Conservation (phyloP, 1,284 basidiomycete species). For the Schizopora paradoxa region DNA sequence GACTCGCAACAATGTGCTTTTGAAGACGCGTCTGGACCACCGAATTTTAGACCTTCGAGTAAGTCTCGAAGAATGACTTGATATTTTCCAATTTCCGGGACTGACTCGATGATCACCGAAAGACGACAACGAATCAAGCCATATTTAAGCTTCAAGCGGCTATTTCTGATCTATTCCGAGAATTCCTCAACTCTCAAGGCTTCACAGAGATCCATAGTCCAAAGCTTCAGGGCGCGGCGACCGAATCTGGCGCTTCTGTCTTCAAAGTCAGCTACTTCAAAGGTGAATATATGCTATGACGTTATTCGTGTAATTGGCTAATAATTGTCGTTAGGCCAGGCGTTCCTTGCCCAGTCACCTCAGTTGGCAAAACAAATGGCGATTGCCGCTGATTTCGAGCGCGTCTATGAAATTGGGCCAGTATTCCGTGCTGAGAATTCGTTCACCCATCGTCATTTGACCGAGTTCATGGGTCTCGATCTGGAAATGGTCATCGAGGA, state of each 20-base stretch:
- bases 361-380: conserved; percentile 99
- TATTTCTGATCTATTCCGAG: conserved; percentile 86
- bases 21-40: conserved; percentile 94
- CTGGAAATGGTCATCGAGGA: conserved; percentile 98
- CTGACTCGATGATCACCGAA: conserved; percentile 11
- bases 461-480: conserved; percentile 98
- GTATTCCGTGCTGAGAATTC: conserved; percentile 99
- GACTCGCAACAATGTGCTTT: conserved; percentile 54
- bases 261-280: conserved; percentile 99
- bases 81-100: conserved; percentile 14
- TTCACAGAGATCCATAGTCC: conserved; percentile 97
- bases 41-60: conserved; percentile 91
- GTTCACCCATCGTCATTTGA: conserved; percentile 97
- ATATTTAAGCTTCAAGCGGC: conserved; percentile 91
- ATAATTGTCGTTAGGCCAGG: conserved; percentile 59
- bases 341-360: conserved; percentile 94
- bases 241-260: conserved; percentile 94
- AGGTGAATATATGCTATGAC: conserved; percentile 38
- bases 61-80: conserved; percentile 26
- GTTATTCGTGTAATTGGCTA: neutral
- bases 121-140: conserved; percentile 95
- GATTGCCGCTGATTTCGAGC: conserved; percentile 96
- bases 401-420: conserved; percentile 94
- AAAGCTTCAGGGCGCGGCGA: conserved; percentile 95
- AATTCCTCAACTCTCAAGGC: conserved; percentile 70